Conservation (phyloP, 352 stramenopile species). For the Pythium dissimile region DNA sequence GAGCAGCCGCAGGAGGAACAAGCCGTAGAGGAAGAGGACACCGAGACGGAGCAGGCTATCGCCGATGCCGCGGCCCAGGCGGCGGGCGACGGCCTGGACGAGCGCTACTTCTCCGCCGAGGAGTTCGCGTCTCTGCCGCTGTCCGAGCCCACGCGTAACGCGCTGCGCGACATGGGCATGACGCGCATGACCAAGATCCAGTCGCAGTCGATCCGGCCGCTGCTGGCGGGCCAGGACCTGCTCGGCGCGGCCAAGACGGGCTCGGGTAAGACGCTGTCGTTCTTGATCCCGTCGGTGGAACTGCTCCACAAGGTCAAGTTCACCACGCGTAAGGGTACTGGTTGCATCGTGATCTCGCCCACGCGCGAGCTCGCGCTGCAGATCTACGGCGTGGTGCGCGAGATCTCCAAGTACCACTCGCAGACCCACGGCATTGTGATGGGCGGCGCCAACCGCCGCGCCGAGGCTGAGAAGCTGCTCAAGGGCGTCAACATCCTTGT, state of each 20-base stretch:
- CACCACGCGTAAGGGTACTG: slow-evolving; percentile 94
- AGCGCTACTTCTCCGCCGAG: slow-evolving; percentile 87
- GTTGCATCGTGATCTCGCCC: slow-evolving; percentile 97
- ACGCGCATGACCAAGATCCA: slow-evolving; percentile 98
- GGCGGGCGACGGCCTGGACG: slow-evolving; percentile 40
- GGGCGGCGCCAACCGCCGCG: slow-evolving; percentile 96
- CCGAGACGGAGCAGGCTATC: slow-evolving; percentile 60
- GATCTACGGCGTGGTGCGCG: slow-evolving; percentile 98
- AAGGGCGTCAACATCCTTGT: slow-evolving; percentile 98
- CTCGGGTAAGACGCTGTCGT: slow-evolving; percentile 98
- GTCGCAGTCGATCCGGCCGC: slow-evolving; percentile 93
- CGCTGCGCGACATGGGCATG: slow-evolving; percentile 90
- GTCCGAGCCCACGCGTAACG: slow-evolving; percentile 88
- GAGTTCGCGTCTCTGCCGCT: slow-evolving; percentile 91
- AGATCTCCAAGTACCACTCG: slow-evolving; percentile 94
- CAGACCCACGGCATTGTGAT: slow-evolving; percentile 98
- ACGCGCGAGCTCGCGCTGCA: slow-evolving; percentile 98
- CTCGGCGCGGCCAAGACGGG: slow-evolving; percentile 97
- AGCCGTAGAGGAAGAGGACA: slow-evolving; percentile 40
- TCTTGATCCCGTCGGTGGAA: slow-evolving; percentile 97
- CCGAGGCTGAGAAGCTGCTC: slow-evolving; percentile 92
- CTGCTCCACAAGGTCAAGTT: slow-evolving; percentile 97
- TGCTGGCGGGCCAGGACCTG: slow-evolving; percentile 95
- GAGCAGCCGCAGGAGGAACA: slow-evolving; percentile 14
- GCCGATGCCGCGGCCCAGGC: slow-evolving; percentile 37